Conservation (phyloP, 116 monocot species). For the Papilionanthe hybrid region DNA sequence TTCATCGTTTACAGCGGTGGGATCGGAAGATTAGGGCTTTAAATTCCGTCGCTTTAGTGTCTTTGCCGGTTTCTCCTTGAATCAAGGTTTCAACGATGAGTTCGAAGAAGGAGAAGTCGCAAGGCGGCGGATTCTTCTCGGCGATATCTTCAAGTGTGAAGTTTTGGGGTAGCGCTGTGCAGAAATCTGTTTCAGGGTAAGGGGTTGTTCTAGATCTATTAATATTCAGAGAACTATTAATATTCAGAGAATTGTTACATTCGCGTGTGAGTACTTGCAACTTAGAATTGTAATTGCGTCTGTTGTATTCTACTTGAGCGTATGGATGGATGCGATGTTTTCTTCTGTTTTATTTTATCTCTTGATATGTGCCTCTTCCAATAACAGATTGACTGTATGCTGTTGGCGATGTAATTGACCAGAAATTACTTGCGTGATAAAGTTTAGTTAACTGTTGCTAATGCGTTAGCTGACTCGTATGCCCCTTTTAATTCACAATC, state of each 20-base stretch:
- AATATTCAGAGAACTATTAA: background rate
- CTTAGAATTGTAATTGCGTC: background rate
- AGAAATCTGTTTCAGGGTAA: slow-evolving; percentile 96
- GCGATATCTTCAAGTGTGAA: slow-evolving; percentile 44
- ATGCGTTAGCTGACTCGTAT: background rate
- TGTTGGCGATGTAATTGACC: background rate
- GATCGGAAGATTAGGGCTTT: slow-evolving; percentile 6
- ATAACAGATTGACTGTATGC: background rate
- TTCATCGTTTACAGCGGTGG: background rate
- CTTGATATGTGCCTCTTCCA: background rate
- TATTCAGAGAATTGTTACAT: background rate
- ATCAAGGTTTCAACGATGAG: slow-evolving; percentile 47
- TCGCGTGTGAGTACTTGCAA: background rate
- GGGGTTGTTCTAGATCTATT: background rate
- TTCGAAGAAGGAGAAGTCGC: slow-evolving; percentile 53
- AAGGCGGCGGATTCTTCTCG: slow-evolving; percentile 64
- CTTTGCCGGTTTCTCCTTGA: background rate
- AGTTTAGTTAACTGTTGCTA: background rate
- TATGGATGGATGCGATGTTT: background rate
- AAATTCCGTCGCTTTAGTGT: background rate
- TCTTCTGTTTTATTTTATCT: background rate
- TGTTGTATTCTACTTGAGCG: background rate
- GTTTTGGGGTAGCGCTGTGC: slow-evolving; percentile 69
- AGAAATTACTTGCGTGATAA: background rate
- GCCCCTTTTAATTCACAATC: background rate